phyloP scores from a whole-genome alignment of 305 asterid genomes.

The Fraxinus platypoda region DNA sequence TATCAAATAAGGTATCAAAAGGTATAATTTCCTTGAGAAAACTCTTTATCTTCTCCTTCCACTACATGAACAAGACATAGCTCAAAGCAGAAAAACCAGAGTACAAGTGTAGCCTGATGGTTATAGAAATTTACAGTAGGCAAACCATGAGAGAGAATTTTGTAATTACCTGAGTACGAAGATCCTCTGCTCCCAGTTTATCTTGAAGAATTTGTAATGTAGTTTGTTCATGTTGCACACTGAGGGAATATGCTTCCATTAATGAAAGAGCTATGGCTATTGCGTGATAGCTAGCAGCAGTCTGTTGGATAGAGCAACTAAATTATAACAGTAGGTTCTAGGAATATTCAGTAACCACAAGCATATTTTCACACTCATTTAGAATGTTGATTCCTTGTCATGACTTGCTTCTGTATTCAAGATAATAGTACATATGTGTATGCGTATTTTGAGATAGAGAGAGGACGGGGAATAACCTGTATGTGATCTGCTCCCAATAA shows the following conservation, averaged over 20 bases:
- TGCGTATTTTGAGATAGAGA: conserved; percentile 21
- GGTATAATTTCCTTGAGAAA: background rate
- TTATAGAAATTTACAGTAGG: background rate
- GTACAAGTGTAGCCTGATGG: background rate
- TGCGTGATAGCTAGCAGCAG: conserved; percentile 99
- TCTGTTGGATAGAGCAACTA: conserved; percentile 50
- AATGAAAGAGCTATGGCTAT: conserved; percentile 99
- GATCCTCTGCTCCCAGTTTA: conserved; percentile 96
- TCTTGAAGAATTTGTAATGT: conserved; percentile 93
- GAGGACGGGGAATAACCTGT: conserved; percentile 57
- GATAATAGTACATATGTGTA: background rate
- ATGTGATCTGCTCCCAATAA: conserved; percentile 96
- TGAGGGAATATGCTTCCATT: conserved; percentile 98
- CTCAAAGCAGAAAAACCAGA: background rate
- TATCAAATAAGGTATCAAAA: background rate
- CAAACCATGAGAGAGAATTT: conserved; percentile 4
- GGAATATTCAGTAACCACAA: conserved; percentile 20
- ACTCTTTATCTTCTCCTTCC: background rate
- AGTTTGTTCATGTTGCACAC: conserved; percentile 99
- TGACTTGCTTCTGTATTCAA: conserved; percentile 17
- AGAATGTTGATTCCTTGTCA: conserved; percentile 10
- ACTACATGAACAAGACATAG: background rate
- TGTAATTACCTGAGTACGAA: conserved; percentile 90
- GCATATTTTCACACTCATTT: conserved; percentile 17
- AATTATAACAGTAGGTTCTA: conserved; percentile 19